These are phyloP conservation scores for Hemileccinum rubropunctum DNA, from an alignment of 768 basidiomycete genomes.

Conservation along the genomic window DNA sequence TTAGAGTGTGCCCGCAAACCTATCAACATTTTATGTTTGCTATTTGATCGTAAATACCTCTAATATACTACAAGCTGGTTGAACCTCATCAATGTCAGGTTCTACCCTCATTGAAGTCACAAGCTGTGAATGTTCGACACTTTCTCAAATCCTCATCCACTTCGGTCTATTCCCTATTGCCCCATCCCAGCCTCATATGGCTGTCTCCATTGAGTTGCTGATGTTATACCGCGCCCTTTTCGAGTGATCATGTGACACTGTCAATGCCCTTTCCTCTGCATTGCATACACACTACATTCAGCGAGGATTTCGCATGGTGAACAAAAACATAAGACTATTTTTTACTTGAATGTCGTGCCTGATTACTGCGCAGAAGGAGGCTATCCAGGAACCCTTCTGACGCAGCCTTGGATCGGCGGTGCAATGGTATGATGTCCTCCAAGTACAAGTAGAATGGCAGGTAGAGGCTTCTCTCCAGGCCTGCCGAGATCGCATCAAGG, in stretches of 20 bases:
- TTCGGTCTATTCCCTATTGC: background rate
- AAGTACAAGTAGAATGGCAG: conserved; percentile 12
- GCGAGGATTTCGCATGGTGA: conserved; percentile 14
- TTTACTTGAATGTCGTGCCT: too few relatives aligned
- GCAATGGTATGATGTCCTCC: conserved; percentile 30
- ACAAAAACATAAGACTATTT: too few relatives aligned
- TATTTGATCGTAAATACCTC: too few relatives aligned
- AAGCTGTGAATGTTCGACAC: background rate
- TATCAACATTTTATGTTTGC: too few relatives aligned
- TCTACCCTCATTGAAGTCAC: too few relatives aligned
- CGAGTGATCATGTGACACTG: conserved; percentile 33
- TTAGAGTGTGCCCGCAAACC: too few relatives aligned
- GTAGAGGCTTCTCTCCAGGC: background rate
- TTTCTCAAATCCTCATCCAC: background rate
- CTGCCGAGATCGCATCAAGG: too few relatives aligned
- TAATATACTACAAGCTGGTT: too few relatives aligned
- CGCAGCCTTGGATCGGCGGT: conserved; percentile 22
- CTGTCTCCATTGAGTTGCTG: conserved; percentile 28
- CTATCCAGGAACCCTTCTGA: conserved; percentile 32
- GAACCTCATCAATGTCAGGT: too few relatives aligned
- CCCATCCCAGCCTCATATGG: conserved; percentile 10
- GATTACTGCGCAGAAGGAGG: conserved; percentile 29
- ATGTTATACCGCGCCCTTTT: conserved; percentile 35
- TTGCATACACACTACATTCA: background rate
- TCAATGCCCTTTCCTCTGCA: conserved; percentile 5